phyloP scores from a whole-genome alignment of 371 early-diverging fungal genomes.

The Apophysomyces elegans region DNA sequence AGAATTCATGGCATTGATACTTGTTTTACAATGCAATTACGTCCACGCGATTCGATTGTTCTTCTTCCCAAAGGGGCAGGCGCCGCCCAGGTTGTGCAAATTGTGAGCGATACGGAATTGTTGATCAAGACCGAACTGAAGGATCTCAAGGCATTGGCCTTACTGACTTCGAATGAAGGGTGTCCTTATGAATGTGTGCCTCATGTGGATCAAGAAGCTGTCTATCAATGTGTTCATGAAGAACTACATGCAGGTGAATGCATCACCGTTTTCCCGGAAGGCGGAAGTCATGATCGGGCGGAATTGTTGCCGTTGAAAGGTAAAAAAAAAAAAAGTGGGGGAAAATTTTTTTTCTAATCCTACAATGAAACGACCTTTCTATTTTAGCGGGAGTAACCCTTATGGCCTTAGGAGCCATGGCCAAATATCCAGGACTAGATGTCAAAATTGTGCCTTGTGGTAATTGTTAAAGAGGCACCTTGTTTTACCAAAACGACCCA shows the following conservation, averaged over 20 bases:
- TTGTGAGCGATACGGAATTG: slow-evolving; percentile 84
- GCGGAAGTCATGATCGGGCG: slow-evolving; percentile 94
- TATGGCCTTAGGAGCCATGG: slow-evolving; percentile 94
- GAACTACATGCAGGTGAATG: slow-evolving; percentile 77
- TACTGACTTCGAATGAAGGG: slow-evolving; percentile 61
- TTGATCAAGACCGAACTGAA: slow-evolving; percentile 69
- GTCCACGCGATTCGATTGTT: slow-evolving; percentile 59
- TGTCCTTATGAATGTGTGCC: slow-evolving; percentile 75
- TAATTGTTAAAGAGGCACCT: slow-evolving; percentile 20
- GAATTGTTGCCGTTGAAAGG: slow-evolving; percentile 93
- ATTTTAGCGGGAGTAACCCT: slow-evolving; percentile 73
- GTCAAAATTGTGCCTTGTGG: slow-evolving; percentile 92
- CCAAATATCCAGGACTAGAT: slow-evolving; percentile 76
- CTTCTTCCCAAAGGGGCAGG: slow-evolving; percentile 69
- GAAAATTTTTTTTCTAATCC: neutral
- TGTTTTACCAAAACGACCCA: neutral
- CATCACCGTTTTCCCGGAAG: slow-evolving; percentile 97
- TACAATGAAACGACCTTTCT: neutral
- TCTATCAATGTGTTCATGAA: slow-evolving; percentile 81
- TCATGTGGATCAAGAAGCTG: slow-evolving; percentile 82
- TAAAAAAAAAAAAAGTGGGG: slow-evolving; percentile 22
- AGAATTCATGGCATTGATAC: slow-evolving; percentile 71
- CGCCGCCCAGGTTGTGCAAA: slow-evolving; percentile 68
- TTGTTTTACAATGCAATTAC: slow-evolving; percentile 69
- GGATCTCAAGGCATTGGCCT: slow-evolving; percentile 62